Base-by-base conservation (phyloP, 352 stramenopile genomes). In the Pythium rishiriense region DNA sequence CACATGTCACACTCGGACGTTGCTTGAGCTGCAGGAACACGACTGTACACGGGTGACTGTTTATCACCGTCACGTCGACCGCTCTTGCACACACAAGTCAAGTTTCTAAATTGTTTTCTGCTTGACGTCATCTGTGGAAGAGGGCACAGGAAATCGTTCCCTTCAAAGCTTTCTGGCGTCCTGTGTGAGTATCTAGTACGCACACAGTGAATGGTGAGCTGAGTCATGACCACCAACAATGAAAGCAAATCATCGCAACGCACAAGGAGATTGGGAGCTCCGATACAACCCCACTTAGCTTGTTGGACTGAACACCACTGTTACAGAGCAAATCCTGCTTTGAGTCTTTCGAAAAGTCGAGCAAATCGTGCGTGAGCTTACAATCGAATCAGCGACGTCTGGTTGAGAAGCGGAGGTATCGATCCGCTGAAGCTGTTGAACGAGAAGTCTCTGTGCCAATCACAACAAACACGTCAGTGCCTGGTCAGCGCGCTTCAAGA, bases 381-480 rank as follows among this genome's bases (percentile, higher is more conserved):
- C 82, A 89, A 85, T 21, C 45, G 62, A 43, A 62, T 66, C 21
- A 91, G 66, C 9, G 52, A 62, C 6, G 78, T 81, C 49, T 79
- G 71, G 26, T 84, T 85, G 35, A 62, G 75, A 37, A 89, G 66
- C 15, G 62, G 37, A 1, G 78, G 78, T 0, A 91, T 28, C 29
- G 51, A 31, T 9, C 82, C 78, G 3, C 50, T 70, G 17, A 91
- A 66, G 8, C 53, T 22, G 45, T 91, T 89, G 50, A 78, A 48
- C 0, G 78, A 85, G 12, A 88, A 62, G 29, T 89, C 58, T 2
- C 82, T 91, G 31, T 15, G 14, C 31, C 15, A 1, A 46, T 22
- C 21, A 7, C 26, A 12, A 45, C 26, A n/a, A 48, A 2, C n/a
- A n/a, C 9, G 37, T 43, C 11, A 43, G 37, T 43, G 1, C 14